Conservation (phyloP, 163 green algal genomes). For the Scenedesmus sp. region DNA sequence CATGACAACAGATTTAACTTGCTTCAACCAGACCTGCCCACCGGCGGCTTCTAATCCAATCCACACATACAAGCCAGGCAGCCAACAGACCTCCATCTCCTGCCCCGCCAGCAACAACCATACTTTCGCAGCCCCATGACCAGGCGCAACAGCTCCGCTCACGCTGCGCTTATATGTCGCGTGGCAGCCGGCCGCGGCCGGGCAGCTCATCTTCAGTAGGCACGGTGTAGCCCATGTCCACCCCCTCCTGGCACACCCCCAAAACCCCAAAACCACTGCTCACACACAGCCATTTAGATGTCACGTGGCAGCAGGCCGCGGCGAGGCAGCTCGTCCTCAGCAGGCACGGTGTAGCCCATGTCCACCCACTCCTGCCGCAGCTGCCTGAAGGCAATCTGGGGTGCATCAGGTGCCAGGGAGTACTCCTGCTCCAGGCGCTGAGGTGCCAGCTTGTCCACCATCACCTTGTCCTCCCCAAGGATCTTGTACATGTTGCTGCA, state of each 20-base stretch:
- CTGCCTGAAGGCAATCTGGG: slow-evolving; percentile 82
- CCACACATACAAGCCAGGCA: too few species aligned
- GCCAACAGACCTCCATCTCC: background rate
- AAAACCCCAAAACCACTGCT: background rate
- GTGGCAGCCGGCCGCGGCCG: too few species aligned
- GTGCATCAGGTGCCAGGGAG: slow-evolving; percentile 76
- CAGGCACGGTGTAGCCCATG: slow-evolving; percentile 72
- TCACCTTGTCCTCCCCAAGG: slow-evolving; percentile 83
- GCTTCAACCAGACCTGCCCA: too few species aligned
- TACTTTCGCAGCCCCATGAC: background rate
- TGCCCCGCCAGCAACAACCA: background rate
- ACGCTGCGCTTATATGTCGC: background rate
- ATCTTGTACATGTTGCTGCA: slow-evolving; percentile 76
- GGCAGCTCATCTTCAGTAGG: too few species aligned
- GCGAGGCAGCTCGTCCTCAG: slow-evolving; percentile 30
- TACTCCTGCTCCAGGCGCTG: slow-evolving; percentile 74
- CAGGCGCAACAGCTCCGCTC: background rate
- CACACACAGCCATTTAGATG: background rate
- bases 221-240: background rate
- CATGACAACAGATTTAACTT: background rate
- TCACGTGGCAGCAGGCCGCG: slow-evolving; percentile 32
- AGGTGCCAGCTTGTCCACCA: slow-evolving; percentile 82
- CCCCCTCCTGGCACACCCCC: background rate
- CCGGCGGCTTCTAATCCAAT: too few species aligned
- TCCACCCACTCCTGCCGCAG: slow-evolving; percentile 81